Conservation (phyloP, 345 rosid species). For the Gossypium herbaceum region DNA sequence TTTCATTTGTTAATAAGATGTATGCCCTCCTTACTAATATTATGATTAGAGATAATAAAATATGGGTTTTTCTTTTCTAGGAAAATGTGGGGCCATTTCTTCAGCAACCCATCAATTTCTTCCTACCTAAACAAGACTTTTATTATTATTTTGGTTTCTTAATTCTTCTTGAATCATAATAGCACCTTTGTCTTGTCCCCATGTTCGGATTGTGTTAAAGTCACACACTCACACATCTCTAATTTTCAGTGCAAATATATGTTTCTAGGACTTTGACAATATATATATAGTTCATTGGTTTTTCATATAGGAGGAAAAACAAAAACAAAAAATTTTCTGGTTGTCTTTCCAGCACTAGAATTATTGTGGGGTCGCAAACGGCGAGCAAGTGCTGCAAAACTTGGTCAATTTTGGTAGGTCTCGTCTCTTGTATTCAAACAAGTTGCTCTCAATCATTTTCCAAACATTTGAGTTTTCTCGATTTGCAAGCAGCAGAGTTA, state of each 20-base stretch:
- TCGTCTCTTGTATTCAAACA: constrained; percentile 16
- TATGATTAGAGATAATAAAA: not conserved
- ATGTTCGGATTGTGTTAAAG: constrained; percentile 13
- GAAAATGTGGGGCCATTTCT: constrained; percentile 24
- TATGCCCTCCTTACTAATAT: not conserved
- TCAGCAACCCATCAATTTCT: constrained; percentile 40
- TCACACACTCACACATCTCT: constrained; percentile 18
- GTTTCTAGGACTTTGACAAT: constrained; percentile 17
- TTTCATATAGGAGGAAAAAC: not conserved
- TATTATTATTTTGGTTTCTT: constrained; percentile 15
- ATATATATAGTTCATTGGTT: constrained; percentile 6
- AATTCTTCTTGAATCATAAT: constrained; percentile 18
- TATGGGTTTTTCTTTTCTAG: not conserved
- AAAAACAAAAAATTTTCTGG: not conserved
- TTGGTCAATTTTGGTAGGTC: constrained; percentile 39
- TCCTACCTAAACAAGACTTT: constrained; percentile 64
- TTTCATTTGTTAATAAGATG: not conserved
- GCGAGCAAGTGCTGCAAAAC: not conserved
- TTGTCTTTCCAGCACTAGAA: constrained; percentile 10
- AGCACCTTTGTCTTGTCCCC: constrained; percentile 24
- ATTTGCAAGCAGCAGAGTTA: not conserved
- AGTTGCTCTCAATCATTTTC: constrained; percentile 12
- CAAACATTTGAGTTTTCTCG: not conserved
- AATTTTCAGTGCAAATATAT: constrained; percentile 11
- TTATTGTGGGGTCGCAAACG: constrained; percentile 17